Conservation (phyloP, 768 basidiomycete genomes). For the Suillus subalutaceus region DNA sequence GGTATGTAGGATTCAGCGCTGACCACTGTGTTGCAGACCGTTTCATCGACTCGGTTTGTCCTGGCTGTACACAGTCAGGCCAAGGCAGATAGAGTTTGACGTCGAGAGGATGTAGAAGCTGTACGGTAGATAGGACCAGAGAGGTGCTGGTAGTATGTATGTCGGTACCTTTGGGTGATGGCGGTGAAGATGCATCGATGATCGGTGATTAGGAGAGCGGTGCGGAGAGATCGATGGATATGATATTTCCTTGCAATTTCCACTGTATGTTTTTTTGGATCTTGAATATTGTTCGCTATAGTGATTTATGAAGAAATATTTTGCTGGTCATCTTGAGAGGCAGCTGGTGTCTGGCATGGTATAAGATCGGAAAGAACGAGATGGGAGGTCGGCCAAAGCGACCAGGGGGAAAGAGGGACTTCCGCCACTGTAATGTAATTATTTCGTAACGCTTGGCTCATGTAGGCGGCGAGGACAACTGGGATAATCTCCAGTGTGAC, state of each 20-base stretch:
- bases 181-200: constrained; percentile 12
- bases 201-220: constrained; percentile 18
- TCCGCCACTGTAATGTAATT: constrained; percentile 31
- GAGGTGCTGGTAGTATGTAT: neutral
- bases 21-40: constrained; percentile 34
- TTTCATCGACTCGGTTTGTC: constrained; percentile 39
- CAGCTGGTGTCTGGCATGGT: neutral
- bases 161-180: neutral
- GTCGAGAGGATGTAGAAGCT: constrained; percentile 9
- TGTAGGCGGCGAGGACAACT: constrained; percentile 20
- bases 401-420: constrained; percentile 9
- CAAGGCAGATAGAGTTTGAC: constrained; percentile 10
- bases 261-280: neutral
- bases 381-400: constrained; percentile 14
- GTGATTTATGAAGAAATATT: constrained; percentile 2
- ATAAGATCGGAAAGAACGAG: constrained; percentile 16
- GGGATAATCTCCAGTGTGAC: constrained; percentile 15
- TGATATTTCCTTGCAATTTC: constrained; percentile 4
- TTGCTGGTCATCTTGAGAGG: neutral
- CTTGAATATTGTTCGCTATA: neutral
- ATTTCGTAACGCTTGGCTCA: constrained; percentile 35
- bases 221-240: constrained; percentile 7
- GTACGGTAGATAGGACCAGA: constrained; percentile 4
- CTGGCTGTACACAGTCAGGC: constrained; percentile 25
- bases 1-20: constrained; percentile 15